Evolutionary conservation across 2,329 filamentous ascomycete species (phyloP), one percentile per base, ranked within the genome.

Genomic region (Dactylella cylindrospora): DNA sequence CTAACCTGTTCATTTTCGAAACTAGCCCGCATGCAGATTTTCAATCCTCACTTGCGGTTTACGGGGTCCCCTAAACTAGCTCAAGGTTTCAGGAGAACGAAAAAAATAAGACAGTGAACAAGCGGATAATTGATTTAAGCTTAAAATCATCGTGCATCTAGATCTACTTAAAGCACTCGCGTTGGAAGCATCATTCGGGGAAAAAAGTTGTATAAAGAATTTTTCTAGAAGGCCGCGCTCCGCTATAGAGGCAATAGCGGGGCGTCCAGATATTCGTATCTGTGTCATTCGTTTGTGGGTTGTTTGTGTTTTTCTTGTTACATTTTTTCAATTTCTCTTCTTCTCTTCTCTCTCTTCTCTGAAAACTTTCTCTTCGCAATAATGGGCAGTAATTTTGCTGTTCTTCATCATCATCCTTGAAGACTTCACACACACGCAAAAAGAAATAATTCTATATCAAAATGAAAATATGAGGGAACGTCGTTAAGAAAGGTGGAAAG

Each of bases 131-230:
- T n/a, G n/a, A n/a, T n/a, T n/a, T n/a, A n/a, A n/a, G n/a, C n/a
- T n/a, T n/a, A n/a, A n/a, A n/a, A n/a, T n/a, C n/a, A n/a, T 33
- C 31, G n/a, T 33, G 17, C n/a, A 15, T 33, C 17, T 15, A 46
- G 6, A 36, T 43, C 55, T 61, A 61, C 55, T 61, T 61, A 61
- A 61, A 61, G 32, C 46, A 31, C 55, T 53, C 55, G 25, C 23
- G n/a, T 41, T 36, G 38, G 52, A 29, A 38, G 19, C 31, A 8
- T 29, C 39, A 7, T 9, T n/a, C n/a, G n/a, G n/a, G n/a, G n/a
- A n/a, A n/a, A n/a, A n/a, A n/a, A n/a, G n/a, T n/a, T n/a, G 22
- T 60, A 19, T 46, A 61, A 36, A 43, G 39, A 46, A 25, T 31
- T 40, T 23, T 47, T 41, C 38, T 44, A 15, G 39, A 3, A 29